Base-by-base conservation (phyloP, 352 stramenopile species). In the Globisporangium splendens region DNA sequence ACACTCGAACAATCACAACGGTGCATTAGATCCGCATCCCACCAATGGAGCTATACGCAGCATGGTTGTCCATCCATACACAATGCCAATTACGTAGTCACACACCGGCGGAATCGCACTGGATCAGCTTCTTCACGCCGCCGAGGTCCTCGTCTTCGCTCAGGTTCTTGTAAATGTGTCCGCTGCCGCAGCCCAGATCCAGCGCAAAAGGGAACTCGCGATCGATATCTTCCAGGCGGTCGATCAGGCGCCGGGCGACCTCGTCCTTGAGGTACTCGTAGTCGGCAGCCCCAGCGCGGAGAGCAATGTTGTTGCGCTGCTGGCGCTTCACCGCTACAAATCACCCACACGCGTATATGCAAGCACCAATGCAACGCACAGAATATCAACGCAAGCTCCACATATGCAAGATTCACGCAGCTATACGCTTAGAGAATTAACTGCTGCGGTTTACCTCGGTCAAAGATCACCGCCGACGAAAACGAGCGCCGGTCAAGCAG, bases 211-310 rank as follows among this genome's bases (percentile, higher is more conserved):
- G 82, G 55, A 95, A 93, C 31, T 85, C 73, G 22, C 86, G 86
- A 49, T 93, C 82, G 43, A 95, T 89, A 49, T 95, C 86, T 75
- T 92, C 78, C 10, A 95, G 67, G 0, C 86, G 86, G 61, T 93
- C 86, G 13, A 93, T 78, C 18, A 95, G 69, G 3, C 83, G 80
- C n/a, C 82, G 79, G 5, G 86, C 82, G 39, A 95, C 86, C 60
- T 95, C 83, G 54, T 93, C 82, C 63, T 91, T 90, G 31, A 95
- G 63, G 58, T 95, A 95, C 56, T 95, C 86, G 64, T 88, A 93
- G 62, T 95, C 82, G 44, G 78, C 68, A 38, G 73, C 70, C 54
- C 87, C 84, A 12, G 68, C 52, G 20, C 88, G 65, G 20, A 73
- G 39, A 12, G 82, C 79, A 22, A 80, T 75, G 59, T 89, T 93